Conservation (phyloP, 139 green algal species). For the Tetraselmis striata region DNA sequence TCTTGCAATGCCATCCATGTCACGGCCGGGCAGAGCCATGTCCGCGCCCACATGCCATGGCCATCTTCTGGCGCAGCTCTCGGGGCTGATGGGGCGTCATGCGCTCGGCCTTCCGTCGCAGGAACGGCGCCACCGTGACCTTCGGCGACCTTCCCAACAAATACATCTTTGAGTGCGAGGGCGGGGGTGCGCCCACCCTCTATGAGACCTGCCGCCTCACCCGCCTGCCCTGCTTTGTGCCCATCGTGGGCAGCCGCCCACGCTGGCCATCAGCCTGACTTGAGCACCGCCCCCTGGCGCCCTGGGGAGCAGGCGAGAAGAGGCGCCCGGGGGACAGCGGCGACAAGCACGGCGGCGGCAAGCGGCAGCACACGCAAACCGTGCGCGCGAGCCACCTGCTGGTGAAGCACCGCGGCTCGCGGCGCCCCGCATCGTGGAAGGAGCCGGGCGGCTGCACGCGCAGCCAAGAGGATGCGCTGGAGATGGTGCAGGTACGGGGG, state of each 20-base stretch:
- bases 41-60: too few species aligned
- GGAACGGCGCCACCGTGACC: neutral
- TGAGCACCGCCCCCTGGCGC: too few species aligned
- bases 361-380: neutral
- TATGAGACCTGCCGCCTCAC: too few species aligned
- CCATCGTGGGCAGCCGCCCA: too few species aligned
- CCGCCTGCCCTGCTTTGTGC: too few species aligned
- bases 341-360: neutral
- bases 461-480: neutral
- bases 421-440: slow-evolving; percentile 75
- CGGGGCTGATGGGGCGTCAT: too few species aligned
- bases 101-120: neutral
- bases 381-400: slow-evolving; percentile 75
- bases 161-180: neutral
- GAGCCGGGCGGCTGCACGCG: slow-evolving; percentile 1
- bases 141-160: neutral
- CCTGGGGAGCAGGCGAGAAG: neutral
- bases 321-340: neutral
- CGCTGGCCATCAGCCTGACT: too few species aligned
- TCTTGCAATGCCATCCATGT: neutral
- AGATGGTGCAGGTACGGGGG: neutral
- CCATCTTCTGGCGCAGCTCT: too few species aligned
- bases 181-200: neutral
- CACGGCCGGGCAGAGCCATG: too few species aligned
- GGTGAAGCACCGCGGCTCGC: slow-evolving; percentile 70